Evolutionary conservation across 352 stramenopile species (phyloP).

Genomic region (Phytophthora lateralis): DNA sequence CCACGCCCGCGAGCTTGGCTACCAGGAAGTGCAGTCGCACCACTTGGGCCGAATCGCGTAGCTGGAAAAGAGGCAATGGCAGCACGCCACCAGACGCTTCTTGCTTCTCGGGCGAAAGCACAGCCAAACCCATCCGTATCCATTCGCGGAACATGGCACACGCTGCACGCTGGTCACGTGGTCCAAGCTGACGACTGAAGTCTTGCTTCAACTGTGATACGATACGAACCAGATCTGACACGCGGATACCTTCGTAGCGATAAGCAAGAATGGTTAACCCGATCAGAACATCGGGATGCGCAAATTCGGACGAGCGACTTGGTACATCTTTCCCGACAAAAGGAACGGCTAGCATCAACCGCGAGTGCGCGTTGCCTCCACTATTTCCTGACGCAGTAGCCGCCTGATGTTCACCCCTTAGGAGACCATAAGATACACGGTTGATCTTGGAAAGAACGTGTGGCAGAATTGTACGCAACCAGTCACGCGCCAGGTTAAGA

Average conservation of each 20-base stretch:
- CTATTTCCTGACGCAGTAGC: constrained; percentile 50
- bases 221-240: constrained; percentile 85
- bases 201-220: constrained; percentile 90
- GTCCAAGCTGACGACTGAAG: constrained; percentile 85
- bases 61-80: constrained; percentile 97
- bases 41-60: constrained; percentile 97
- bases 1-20: constrained; percentile 91
- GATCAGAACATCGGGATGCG: constrained; percentile 97
- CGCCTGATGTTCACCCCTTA: constrained; percentile 79
- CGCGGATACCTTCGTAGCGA: constrained; percentile 89
- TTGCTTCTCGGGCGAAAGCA: constrained; percentile 32
- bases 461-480: constrained; percentile 97
- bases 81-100: constrained; percentile 62
- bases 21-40: constrained; percentile 94
- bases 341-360: constrained; percentile 96
- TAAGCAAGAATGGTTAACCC: constrained; percentile 92
- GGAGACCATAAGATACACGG: constrained; percentile 97
- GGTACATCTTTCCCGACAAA: constrained; percentile 99
- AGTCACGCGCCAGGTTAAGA: constrained; percentile 98
- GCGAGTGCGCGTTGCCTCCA: constrained; percentile 94
- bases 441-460: constrained; percentile 99
- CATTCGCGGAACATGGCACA: constrained; percentile 82
- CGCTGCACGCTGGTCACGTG: constrained; percentile 78
- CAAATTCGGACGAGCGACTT: constrained; percentile 98
- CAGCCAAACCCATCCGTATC: constrained; percentile 57